These are phyloP conservation scores for Picea abies DNA, from an alignment of 83 land plant species.

Conservation along the genomic window DNA sequence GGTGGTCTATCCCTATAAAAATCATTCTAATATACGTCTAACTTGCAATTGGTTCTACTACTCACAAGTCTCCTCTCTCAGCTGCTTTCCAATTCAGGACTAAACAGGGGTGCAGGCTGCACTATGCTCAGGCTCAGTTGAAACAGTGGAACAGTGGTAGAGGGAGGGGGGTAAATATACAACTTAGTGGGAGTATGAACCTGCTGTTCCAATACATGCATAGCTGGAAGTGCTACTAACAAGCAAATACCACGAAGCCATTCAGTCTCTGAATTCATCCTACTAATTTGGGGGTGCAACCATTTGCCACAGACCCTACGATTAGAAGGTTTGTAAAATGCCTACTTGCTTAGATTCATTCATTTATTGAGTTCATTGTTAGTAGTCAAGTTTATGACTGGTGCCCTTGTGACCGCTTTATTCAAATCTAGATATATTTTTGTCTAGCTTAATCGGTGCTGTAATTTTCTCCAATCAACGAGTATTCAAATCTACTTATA, in stretches of 20 bases:
- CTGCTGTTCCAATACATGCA: neutral
- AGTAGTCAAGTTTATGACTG: neutral
- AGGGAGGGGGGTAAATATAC: neutral
- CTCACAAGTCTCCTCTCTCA: too few relatives aligned
- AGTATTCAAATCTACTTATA: too few relatives aligned
- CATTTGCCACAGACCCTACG: neutral
- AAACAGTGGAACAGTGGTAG: neutral
- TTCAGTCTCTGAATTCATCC: neutral
- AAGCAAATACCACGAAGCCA: neutral
- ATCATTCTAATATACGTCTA: too few relatives aligned
- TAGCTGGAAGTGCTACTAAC: neutral
- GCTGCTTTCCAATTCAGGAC: too few relatives aligned
- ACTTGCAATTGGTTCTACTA: too few relatives aligned
- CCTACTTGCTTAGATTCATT: neutral
- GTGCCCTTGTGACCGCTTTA: neutral
- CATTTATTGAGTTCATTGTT: neutral
- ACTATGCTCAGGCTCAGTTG: neutral
- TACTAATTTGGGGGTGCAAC: neutral
- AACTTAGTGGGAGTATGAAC: too few relatives aligned
- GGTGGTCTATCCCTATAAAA: too few relatives aligned
- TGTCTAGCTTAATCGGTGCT: conserved; percentile 4
- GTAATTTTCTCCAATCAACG: neutral
- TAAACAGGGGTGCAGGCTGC: too few relatives aligned
- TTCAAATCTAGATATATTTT: conserved; percentile 1
- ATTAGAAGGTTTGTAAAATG: conserved; percentile 4